phyloP scores from a whole-genome alignment of 306 rosid genomes.

The Bauhinia variegata region DNA sequence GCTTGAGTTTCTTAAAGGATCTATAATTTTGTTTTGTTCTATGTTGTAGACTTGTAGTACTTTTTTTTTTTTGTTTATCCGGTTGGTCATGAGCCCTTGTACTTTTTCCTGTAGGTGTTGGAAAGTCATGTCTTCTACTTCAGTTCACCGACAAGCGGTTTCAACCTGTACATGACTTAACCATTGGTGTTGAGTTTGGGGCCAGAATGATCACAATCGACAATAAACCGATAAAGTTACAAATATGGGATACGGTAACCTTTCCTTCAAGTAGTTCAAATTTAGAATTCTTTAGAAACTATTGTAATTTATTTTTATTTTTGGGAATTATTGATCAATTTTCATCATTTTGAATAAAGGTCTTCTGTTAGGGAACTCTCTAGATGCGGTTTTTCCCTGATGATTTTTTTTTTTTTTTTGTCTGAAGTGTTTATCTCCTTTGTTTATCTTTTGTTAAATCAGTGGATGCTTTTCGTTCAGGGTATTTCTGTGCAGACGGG shows the following conservation, averaged over 20 bases:
- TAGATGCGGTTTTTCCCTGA: conserved; percentile 8
- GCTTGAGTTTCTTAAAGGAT: neutral
- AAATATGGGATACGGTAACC: conserved; percentile 96
- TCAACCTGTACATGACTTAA: conserved; percentile 95
- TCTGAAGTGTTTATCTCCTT: conserved; percentile 21
- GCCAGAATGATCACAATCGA: conserved; percentile 98
- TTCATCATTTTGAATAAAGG: conserved; percentile 1
- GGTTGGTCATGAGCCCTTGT: neutral
- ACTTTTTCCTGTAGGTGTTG: conserved; percentile 65
- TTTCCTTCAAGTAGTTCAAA: conserved; percentile 17
- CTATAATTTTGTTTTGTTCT: neutral
- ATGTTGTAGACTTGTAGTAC: neutral
- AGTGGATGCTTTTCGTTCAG: conserved; percentile 7
- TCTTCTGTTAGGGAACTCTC: conserved; percentile 4
- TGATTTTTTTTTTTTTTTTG: conserved; percentile 4
- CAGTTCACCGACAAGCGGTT: conserved; percentile 97
- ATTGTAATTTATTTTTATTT: neutral
- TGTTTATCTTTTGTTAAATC: conserved; percentile 11
- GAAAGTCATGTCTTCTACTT: conserved; percentile 95
- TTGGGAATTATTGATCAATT: conserved; percentile 5
- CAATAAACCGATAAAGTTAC: conserved; percentile 88
- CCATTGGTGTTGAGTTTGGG: conserved; percentile 98
- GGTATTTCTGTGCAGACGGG: neutral
- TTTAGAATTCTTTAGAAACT: neutral
- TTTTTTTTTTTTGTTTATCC: no score